These are phyloP conservation scores for Dendrocalamus latiflorus DNA, from an alignment of 202 grass and related monocot genomes.

Conservation along the genomic window DNA sequence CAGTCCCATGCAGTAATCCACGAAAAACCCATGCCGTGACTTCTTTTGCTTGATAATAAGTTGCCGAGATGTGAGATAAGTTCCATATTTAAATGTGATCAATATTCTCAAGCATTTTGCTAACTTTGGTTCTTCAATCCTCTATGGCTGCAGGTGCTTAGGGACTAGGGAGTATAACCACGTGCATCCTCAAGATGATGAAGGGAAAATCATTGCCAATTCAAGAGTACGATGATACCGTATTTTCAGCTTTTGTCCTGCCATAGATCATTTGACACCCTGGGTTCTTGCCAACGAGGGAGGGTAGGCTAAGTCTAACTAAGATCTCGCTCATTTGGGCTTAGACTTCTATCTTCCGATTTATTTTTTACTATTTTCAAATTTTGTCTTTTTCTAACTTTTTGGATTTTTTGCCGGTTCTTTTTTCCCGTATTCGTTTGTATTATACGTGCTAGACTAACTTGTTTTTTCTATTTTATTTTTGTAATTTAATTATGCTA, in stretches of 20 bases:
- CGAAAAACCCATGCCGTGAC: neutral
- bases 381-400: no score
- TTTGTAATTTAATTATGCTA: no score
- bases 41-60: neutral
- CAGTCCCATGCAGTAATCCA: neutral
- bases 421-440: no score
- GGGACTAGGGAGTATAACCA: slow-evolving; percentile 99
- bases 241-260: neutral
- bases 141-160: slow-evolving; percentile 57
- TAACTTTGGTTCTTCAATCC: neutral
- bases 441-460: no score
- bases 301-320: no score
- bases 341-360: no score
- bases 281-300: neutral
- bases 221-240: slow-evolving; percentile 64
- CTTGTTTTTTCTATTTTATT: no score
- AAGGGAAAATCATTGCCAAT: slow-evolving; percentile 90
- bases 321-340: no score
- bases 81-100: slow-evolving; percentile 3
- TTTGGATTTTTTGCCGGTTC: no score
- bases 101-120: neutral
- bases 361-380: no score
- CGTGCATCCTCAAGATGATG: slow-evolving; percentile 93
- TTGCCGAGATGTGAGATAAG: neutral
- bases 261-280: neutral